Conservation (phyloP, 257 asterid species). For the Ajuga chamaepitys region DNA sequence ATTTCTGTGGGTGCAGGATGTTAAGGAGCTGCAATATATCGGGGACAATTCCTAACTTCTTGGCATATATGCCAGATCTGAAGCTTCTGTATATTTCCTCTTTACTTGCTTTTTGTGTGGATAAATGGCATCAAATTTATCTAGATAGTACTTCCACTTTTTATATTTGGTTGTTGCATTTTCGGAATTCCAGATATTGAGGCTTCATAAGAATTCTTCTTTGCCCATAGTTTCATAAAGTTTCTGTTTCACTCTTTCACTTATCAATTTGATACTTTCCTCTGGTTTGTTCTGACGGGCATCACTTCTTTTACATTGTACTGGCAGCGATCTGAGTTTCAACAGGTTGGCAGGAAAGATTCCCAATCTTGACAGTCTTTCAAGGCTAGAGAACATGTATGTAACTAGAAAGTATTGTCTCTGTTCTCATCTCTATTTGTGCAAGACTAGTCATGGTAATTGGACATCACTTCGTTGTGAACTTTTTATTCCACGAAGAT, state of each 20-base stretch:
- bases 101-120: not conserved
- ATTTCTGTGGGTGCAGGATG: slow-evolving; percentile 33
- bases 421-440: not conserved
- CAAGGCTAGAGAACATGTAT: slow-evolving; percentile 26
- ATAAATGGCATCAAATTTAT: not conserved
- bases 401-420: slow-evolving; percentile 3
- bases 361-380: slow-evolving; percentile 25
- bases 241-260: not conserved
- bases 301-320: not conserved
- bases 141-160: not conserved
- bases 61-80: slow-evolving; percentile 20
- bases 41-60: slow-evolving; percentile 33
- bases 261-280: not conserved
- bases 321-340: slow-evolving; percentile 57
- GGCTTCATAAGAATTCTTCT: too few species aligned
- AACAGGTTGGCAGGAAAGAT: slow-evolving; percentile 46
- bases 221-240: not conserved
- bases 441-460: not conserved
- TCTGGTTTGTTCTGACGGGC: not conserved
- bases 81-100: slow-evolving; percentile 22
- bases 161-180: not conserved
- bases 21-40: slow-evolving; percentile 55
- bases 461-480: not conserved
- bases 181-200: too few species aligned
- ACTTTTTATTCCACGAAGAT: not conserved